Conservation (phyloP, 192 early-diverging fungal genomes). For the Coemansia sp. region DNA sequence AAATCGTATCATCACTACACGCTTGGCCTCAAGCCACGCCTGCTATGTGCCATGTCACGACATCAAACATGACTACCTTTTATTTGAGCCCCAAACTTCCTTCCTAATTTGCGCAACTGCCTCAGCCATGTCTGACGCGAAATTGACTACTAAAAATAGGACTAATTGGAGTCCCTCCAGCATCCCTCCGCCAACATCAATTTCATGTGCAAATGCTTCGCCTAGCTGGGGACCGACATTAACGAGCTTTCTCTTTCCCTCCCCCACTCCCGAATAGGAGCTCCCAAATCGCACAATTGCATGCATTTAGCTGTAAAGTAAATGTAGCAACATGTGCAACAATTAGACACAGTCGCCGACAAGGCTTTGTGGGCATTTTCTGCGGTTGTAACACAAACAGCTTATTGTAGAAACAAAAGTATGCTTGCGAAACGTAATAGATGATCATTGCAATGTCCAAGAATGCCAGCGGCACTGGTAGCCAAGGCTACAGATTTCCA, state of each 20-base stretch:
- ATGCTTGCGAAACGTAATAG: too few relatives aligned
- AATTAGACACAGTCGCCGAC: background rate
- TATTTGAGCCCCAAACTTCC: too few relatives aligned
- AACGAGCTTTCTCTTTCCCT: background rate
- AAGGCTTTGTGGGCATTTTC: background rate
- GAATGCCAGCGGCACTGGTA: background rate
- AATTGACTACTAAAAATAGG: too few relatives aligned
- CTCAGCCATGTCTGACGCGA: too few relatives aligned
- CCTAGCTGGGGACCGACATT: background rate
- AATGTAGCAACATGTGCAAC: background rate
- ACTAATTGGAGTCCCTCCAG: background rate
- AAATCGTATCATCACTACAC: too few relatives aligned
- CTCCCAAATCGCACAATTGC: background rate
- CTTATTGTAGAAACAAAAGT: too few relatives aligned
- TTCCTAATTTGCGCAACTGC: too few relatives aligned
- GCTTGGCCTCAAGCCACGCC: too few relatives aligned
- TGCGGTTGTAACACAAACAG: too few relatives aligned
- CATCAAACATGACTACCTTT: too few relatives aligned
- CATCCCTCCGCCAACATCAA: background rate
- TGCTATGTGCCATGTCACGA: too few relatives aligned
- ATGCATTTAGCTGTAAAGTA: background rate
- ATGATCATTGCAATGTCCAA: background rate
- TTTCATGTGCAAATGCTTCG: background rate
- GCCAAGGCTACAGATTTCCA: background rate
- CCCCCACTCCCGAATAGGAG: background rate